Evolutionary conservation across 140 eudicot species (phyloP).

Genomic region (Senecio squalidus): DNA sequence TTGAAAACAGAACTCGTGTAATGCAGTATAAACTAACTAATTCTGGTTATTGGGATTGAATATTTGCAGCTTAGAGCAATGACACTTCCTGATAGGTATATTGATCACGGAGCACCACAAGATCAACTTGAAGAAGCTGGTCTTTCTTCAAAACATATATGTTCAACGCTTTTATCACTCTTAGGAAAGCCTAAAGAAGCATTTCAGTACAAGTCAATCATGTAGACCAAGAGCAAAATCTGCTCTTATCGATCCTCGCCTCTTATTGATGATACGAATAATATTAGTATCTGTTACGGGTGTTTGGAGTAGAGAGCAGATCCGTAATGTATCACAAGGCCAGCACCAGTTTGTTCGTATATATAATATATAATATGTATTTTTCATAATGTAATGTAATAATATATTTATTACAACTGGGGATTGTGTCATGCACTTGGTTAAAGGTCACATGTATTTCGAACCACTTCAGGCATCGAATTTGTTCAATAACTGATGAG

Average conservation of each 20-base stretch:
- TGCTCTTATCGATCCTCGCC: no score
- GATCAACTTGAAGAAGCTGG: conserved; percentile 75
- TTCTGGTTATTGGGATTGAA: not conserved
- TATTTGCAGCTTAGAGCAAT: conserved; percentile 58
- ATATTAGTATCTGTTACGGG: no score
- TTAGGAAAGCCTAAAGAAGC: conserved; percentile 76
- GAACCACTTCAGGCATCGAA: no score
- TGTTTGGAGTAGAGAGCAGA: not conserved
- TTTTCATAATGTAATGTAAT: no score
- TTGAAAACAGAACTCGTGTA: not conserved
- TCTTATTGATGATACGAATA: no score
- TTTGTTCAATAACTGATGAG: no score
- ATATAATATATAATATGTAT: conserved; percentile 1
- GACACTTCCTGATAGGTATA: conserved; percentile 64
- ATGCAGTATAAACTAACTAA: not conserved
- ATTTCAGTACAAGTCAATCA: conserved; percentile 33
- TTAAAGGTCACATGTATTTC: no score
- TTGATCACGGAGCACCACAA: conserved; percentile 55
- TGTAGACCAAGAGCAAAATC: conserved; percentile 10
- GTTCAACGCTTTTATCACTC: conserved; percentile 62
- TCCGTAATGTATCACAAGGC: not conserved
- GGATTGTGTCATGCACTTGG: no score
- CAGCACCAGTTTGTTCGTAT: conserved; percentile 4
- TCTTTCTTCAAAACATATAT: conserved; percentile 67
- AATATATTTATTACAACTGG: no score